A percentile compares a stretch with the other conserved stretches of the same genome.
Conservation (phyloP, 2,329 filamentous ascomycete species). For the Setomelanomma holmii region DNA sequence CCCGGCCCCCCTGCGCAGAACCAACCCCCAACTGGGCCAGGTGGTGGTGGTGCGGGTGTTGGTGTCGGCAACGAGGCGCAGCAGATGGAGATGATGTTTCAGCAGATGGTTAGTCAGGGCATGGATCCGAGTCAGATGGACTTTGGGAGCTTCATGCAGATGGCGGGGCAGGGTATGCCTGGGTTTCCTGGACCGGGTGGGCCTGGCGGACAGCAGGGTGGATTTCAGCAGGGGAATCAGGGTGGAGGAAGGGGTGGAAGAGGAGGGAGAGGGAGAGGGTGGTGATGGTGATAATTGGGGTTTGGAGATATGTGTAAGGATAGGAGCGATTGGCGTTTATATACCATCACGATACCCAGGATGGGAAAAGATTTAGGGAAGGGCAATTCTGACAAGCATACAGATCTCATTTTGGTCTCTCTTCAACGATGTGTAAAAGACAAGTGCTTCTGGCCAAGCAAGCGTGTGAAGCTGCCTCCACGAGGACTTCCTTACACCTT, state of each 20-base stretch:
- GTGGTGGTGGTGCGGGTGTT: slow-evolving; percentile 30
- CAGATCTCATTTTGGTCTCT: not conserved
- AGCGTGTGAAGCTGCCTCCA: no score
- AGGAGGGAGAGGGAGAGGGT: slow-evolving; percentile 33
- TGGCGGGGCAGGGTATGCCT: slow-evolving; percentile 42
- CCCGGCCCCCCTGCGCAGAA: slow-evolving; percentile 20
- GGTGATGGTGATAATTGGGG: slow-evolving; percentile 16
- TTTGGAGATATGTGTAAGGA: not conserved
- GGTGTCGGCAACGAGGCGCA: slow-evolving; percentile 58
- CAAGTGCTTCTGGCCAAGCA: no score
- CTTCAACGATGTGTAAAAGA: not conserved
- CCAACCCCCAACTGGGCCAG: slow-evolving; percentile 29
- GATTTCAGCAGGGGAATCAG: slow-evolving; percentile 39
- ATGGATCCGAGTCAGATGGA: slow-evolving; percentile 45
- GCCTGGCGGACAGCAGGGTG: slow-evolving; percentile 32
- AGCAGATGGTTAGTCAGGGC: slow-evolving; percentile 60
- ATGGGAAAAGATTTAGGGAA: slow-evolving; percentile 14
- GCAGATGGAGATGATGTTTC: slow-evolving; percentile 67
- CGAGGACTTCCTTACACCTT: no score
- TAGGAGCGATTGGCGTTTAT: slow-evolving; percentile 4
- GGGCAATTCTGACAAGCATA: slow-evolving; percentile 1
- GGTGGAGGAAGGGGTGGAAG: slow-evolving; percentile 37
- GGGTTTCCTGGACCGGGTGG: slow-evolving; percentile 30
- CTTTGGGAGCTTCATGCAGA: slow-evolving; percentile 44
- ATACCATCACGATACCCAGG: slow-evolving; percentile 30